A percentile compares a stretch with the other conserved stretches of the same genome.
Conservation (phyloP, 2,329 filamentous ascomycete genomes). For the Neonectria neomacrospora region DNA sequence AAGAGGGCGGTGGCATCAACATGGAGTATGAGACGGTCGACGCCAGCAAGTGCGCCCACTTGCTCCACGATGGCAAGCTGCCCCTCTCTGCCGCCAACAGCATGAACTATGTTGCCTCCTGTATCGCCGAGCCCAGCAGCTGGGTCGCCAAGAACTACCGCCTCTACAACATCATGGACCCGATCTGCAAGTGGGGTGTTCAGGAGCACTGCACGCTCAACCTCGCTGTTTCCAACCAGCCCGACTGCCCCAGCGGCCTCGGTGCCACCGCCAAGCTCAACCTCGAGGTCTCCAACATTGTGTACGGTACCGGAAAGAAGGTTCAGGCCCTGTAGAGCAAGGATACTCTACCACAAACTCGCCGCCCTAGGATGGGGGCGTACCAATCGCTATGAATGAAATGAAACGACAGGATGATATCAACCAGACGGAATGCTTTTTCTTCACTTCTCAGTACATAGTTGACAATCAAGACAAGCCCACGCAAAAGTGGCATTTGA, state of each 20-base stretch:
- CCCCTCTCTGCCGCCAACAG: slow-evolving; percentile 66
- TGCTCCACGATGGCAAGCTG: slow-evolving; percentile 63
- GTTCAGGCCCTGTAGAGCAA: slow-evolving; percentile 33
- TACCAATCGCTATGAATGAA: slow-evolving; percentile 37
- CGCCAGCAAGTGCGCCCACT: slow-evolving; percentile 59
- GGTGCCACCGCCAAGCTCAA: slow-evolving; percentile 45
- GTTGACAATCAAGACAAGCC: slow-evolving; percentile 20
- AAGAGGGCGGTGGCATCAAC: slow-evolving; percentile 59
- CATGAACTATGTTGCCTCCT: slow-evolving; percentile 64
- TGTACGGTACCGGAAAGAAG: slow-evolving; percentile 60
- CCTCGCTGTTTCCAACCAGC: slow-evolving; percentile 62
- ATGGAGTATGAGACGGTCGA: slow-evolving; percentile 63
- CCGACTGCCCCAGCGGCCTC: slow-evolving; percentile 59
- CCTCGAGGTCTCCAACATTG: slow-evolving; percentile 61
- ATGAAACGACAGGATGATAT: slow-evolving; percentile 36
- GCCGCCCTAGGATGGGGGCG: slow-evolving; percentile 34
- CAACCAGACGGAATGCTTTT: slow-evolving; percentile 24
- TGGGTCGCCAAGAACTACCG: slow-evolving; percentile 65
- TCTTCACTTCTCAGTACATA: slow-evolving; percentile 38
- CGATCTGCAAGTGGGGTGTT: slow-evolving; percentile 60
- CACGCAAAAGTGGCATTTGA: slow-evolving; percentile 16
- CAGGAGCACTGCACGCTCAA: slow-evolving; percentile 64
- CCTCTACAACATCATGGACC: slow-evolving; percentile 65
- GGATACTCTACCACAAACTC: slow-evolving; percentile 15
- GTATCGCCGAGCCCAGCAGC: slow-evolving; percentile 57